Base-by-base conservation (phyloP, 1,139 yeast species). In the Nakaseomyces bracarensis region DNA sequence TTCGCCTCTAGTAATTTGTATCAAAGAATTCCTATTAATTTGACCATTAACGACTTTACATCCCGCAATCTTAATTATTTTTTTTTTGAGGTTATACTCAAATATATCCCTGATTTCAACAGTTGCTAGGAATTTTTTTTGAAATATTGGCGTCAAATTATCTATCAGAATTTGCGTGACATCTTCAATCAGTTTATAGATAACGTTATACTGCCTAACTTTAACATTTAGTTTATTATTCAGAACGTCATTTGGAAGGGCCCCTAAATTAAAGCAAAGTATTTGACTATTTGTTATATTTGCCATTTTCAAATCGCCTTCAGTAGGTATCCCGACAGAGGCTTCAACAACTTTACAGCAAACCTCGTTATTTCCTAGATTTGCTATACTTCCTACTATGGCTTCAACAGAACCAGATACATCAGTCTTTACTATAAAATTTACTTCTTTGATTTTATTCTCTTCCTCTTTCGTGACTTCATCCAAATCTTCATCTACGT, bases 241-340 rank as follows among this genome's bases (percentile, higher is more conserved):
- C 37, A 68, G 66, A 7, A 83, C 75, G 21, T 78, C 81, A 51
- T 78, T 80, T 2, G 93, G 82, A 1, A 79, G 68, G 46, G 75
- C 74, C 13, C 52, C 57, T 36, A 83, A 67, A 57, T 91, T 87
- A 68, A 91, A 91, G 31, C 94, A 79, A 22, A 91, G 60, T 26
- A 91, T 80, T 7, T 72, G 69, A 1, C 95, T 94, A 27, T 69
- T 71, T 3, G 95, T 73, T 0, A 87, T 72, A 43, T 77, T 75
- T 2, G 98, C 98, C 55, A 89, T 69, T 36, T 81, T 83, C 28
- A 91, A 62, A 61, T 91, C 98, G 3, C 79, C 72, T 44, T 85
- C 96, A 1, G 83, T 79, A 9, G 95, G 93, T 0, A 80, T 65
- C 0, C 98, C 98, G 2, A 91, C 96, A 29, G 81, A 89, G 40